Conservation (phyloP, 257 asterid species). For the Scutellaria baicalensis region DNA sequence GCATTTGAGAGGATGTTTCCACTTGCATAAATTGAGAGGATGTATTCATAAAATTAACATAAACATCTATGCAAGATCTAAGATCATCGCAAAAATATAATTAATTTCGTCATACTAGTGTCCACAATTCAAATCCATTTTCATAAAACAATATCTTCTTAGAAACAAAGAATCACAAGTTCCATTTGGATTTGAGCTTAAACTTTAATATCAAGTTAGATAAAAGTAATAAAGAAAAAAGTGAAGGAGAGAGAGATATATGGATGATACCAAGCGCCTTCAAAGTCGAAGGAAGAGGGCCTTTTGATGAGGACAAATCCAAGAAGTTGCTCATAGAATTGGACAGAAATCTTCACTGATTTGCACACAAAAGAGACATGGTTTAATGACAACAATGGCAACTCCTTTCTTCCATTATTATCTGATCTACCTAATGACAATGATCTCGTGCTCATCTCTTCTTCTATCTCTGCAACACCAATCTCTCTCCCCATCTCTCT, state of each 20-base stretch:
- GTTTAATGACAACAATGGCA: slow-evolving; percentile 54
- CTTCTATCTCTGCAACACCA: slow-evolving; percentile 8
- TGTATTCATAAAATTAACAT: too few species aligned
- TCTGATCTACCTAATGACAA: not conserved
- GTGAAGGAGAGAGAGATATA: not conserved
- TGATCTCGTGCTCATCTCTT: slow-evolving; percentile 5
- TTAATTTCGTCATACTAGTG: too few species aligned
- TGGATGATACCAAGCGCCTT: slow-evolving; percentile 67
- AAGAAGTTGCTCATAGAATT: slow-evolving; percentile 59
- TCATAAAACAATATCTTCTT: too few species aligned
- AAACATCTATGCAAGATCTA: too few species aligned
- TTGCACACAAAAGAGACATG: slow-evolving; percentile 75
- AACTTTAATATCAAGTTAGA: too few species aligned
- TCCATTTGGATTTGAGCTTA: too few species aligned
- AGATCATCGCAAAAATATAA: too few species aligned
- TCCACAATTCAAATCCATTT: too few species aligned
- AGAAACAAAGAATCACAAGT: too few species aligned
- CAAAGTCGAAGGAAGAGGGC: slow-evolving; percentile 78
- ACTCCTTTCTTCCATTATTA: not conserved
- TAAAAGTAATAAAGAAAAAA: too few species aligned
- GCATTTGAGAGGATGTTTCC: not conserved
- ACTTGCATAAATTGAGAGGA: not conserved
- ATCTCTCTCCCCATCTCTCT: slow-evolving; percentile 13
- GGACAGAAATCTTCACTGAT: slow-evolving; percentile 46
- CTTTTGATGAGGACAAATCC: slow-evolving; percentile 73